Percentiles rank a stretch among this genome's conserved stretches.
Evolutionary conservation across 225 moss, liverwort and hornwort species (phyloP).

Genomic region (Rhytidiadelphus loreus): DNA sequence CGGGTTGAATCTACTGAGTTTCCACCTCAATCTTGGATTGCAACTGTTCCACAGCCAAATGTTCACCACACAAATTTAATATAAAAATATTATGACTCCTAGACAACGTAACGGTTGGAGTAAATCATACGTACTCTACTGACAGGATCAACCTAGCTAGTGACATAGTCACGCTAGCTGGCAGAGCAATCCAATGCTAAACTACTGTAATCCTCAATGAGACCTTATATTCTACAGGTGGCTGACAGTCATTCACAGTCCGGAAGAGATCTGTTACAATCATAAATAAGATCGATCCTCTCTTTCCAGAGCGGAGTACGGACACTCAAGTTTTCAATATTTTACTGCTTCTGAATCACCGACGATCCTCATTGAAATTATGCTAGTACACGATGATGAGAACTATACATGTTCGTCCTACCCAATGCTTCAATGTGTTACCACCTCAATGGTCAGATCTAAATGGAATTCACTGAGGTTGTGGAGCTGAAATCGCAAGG

Average conservation of each 20-base stretch:
- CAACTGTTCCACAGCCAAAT: not conserved
- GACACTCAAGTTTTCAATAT: too few species aligned
- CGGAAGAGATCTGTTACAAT: too few species aligned
- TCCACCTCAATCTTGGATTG: conserved; percentile 22
- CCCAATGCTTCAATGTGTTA: not conserved
- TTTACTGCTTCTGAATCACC: not conserved
- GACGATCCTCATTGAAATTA: too few species aligned
- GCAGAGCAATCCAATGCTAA: not conserved
- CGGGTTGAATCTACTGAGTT: conserved; percentile 5
- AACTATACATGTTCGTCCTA: not conserved
- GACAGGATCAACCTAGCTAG: not conserved
- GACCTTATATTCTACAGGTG: not conserved
- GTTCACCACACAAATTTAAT: not conserved
- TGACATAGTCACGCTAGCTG: too few species aligned
- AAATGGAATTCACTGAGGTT: not conserved
- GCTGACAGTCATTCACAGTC: too few species aligned
- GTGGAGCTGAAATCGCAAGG: not conserved
- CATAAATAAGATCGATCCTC: not conserved
- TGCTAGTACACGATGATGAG: not conserved
- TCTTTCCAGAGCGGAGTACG: not conserved
- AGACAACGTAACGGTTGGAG: too few species aligned
- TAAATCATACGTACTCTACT: not conserved
- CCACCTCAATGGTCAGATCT: not conserved
- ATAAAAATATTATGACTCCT: not conserved
- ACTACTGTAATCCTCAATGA: too few species aligned